Evolutionary conservation across 495 filamentous ascomycete species (phyloP).

Genomic region (Glonium stellatum): DNA sequence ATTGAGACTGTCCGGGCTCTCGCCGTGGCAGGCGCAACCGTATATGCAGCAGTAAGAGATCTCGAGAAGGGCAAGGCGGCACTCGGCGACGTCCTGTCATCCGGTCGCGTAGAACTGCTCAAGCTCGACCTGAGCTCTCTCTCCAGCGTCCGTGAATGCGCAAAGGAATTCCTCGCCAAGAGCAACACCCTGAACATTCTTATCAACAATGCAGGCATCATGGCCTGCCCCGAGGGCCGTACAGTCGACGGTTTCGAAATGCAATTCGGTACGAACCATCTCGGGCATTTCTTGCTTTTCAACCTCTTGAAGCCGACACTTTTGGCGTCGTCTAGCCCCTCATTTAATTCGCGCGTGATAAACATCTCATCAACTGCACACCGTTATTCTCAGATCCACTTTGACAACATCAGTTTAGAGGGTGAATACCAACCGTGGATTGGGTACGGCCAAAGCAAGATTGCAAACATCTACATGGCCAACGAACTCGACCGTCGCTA

Average conservation of each 20-base stretch:
- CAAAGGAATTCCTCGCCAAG: slow-evolving; percentile 30
- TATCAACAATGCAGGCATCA: slow-evolving; percentile 26
- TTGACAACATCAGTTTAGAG: slow-evolving; percentile 22
- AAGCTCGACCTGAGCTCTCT: slow-evolving; percentile 44
- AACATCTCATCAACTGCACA: slow-evolving; percentile 20
- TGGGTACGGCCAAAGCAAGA: slow-evolving; percentile 21
- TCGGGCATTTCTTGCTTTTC: slow-evolving; percentile 31
- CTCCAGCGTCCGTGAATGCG: slow-evolving; percentile 41
- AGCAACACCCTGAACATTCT: slow-evolving; percentile 29
- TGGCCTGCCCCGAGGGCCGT: slow-evolving; percentile 18
- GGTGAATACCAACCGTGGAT: slow-evolving; percentile 4
- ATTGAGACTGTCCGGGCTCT: slow-evolving; percentile 46
- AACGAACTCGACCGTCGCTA: slow-evolving; percentile 26
- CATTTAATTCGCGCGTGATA: slow-evolving; percentile 24
- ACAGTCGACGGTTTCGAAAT: slow-evolving; percentile 25
- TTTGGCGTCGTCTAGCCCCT: slow-evolving; percentile 18
- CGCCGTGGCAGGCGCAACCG: slow-evolving; percentile 41
- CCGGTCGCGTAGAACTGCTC: slow-evolving; percentile 30
- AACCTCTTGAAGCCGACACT: slow-evolving; percentile 23
- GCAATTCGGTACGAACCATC: slow-evolving; percentile 29
- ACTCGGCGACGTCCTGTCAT: slow-evolving; percentile 20
- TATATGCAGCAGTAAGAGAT: slow-evolving; percentile 42
- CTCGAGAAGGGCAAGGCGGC: slow-evolving; percentile 35
- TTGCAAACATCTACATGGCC: slow-evolving; percentile 27
- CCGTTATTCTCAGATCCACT: slow-evolving; percentile 13